Base-by-base conservation (phyloP, 2,329 filamentous ascomycete genomes). In the Akanthomyces dipterigenus region DNA sequence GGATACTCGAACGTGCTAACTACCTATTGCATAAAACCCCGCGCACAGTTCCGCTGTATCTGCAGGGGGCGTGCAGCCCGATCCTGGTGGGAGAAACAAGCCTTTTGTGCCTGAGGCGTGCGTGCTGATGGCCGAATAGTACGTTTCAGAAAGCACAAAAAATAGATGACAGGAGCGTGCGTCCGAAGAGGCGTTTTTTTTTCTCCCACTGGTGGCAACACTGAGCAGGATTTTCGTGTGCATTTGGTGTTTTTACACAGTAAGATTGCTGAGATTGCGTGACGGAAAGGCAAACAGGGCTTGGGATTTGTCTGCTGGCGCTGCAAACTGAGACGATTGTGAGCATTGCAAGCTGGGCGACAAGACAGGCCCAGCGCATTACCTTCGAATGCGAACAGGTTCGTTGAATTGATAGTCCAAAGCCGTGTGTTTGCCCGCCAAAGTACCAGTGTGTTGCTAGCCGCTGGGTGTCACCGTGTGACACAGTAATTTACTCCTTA, bases 101-200 rank as follows among this genome's bases (percentile, higher is more conserved):
- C 36, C n/a, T 60, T 51, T 42, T 58, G 55, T 58, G 46, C 55
- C 55, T 49, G 55, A 42, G 50, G 36, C 36, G 45, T 45, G 20
- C 12, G 9, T 18, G 28, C 38, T 24, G 18, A 12, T 5, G 20
- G 43, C 22, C 12, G 14, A 2, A 26, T 60, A 60, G 56, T 36
- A 48, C 48, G 56, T 60, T 60, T 60, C 56, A 60, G 48, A 60
- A 53, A 24, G 48, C 38, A 26, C 46, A 60, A 26, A n/a, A 53
- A 36, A 34, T 43, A 43, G 26, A 43, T 34, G 24, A 38, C 36
- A 43, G 53, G 38, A 24, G 24, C 11, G 16, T 36, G 55, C 51
- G 14, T 40, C 49, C 5, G 12, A 22, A 51, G 48, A 34, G 26
- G 53, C 38, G 24, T 22, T 34, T 16, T 31, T 45, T 45, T n/a